Conservation (phyloP, 352 stramenopile species). For the Globisporangium rhizosaccharum region DNA sequence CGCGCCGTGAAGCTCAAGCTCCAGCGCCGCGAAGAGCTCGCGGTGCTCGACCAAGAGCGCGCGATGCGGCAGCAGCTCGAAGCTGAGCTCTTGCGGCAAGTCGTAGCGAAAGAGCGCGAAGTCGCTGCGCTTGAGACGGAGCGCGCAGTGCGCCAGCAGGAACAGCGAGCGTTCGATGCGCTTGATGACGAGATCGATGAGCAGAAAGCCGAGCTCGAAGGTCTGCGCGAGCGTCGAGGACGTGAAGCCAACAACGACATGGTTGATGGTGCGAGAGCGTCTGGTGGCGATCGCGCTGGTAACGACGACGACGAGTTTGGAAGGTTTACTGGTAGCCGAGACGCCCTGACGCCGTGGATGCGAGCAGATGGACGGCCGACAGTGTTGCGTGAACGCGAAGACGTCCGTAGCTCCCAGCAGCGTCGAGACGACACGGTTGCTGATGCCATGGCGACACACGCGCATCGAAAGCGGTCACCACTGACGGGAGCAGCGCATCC, state of each 20-base stretch:
- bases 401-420: too few species aligned
- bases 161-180: slow-evolving; percentile 21
- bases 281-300: not conserved
- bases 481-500: too few species aligned
- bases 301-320: too few species aligned
- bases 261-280: too few species aligned
- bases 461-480: too few species aligned
- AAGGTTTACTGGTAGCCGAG: too few species aligned
- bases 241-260: not conserved
- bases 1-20: slow-evolving; percentile 25
- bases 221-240: not conserved
- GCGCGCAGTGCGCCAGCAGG: slow-evolving; percentile 21
- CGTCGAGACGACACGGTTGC: too few species aligned
- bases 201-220: slow-evolving; percentile 12
- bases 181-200: slow-evolving; percentile 22
- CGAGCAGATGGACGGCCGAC: not conserved
- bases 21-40: slow-evolving; percentile 35
- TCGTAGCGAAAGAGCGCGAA: slow-evolving; percentile 40
- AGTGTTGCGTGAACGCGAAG: too few species aligned
- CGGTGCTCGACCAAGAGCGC: slow-evolving; percentile 44
- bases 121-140: slow-evolving; percentile 34
- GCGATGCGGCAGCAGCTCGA: slow-evolving; percentile 51
- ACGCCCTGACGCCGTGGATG: too few species aligned
- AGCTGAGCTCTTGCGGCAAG: slow-evolving; percentile 33
- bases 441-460: too few species aligned